phyloP scores from a whole-genome alignment of 2,329 filamentous ascomycete species.

The Mycosphaerelloides madeirae region DNA sequence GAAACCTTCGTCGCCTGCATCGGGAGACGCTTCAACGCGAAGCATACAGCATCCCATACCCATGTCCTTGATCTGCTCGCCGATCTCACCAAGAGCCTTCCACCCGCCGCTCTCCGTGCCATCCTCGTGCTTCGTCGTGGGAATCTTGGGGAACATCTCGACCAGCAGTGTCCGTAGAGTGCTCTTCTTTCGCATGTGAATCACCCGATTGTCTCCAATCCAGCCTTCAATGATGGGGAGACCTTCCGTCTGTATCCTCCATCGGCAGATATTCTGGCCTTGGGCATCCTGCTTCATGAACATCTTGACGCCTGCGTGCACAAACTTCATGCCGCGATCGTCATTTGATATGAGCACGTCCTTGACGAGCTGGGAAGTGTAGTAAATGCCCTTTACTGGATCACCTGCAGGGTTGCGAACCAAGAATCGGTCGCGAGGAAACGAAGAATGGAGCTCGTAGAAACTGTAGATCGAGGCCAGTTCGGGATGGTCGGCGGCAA shows the following conservation, averaged over 20 bases:
- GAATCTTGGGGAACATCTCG: constrained; percentile 94
- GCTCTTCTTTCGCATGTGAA: constrained; percentile 69
- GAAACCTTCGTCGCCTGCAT: constrained; percentile 46
- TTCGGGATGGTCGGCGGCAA: constrained; percentile 68
- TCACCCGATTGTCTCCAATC: constrained; percentile 71
- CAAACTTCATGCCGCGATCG: constrained; percentile 85
- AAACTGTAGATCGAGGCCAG: constrained; percentile 74
- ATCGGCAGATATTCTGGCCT: constrained; percentile 77
- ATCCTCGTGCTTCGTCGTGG: constrained; percentile 22
- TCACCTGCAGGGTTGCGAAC: constrained; percentile 87
- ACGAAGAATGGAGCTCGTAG: constrained; percentile 76
- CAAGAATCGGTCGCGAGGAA: constrained; percentile 89
- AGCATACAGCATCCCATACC: constrained; percentile 90
- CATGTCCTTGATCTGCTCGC: constrained; percentile 72
- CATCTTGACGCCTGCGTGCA: constrained; percentile 97
- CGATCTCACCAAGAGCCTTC: constrained; percentile 78
- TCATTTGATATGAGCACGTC: constrained; percentile 85
- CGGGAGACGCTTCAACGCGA: constrained; percentile 51
- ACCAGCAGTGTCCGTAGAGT: constrained; percentile 79
- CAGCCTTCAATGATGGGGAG: constrained; percentile 87
- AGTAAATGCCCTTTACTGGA: constrained; percentile 93
- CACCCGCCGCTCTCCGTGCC: constrained; percentile 58
- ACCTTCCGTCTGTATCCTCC: constrained; percentile 94
- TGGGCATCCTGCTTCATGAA: constrained; percentile 97
- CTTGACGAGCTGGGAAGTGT: constrained; percentile 77